phyloP scores from a whole-genome alignment of 2,329 filamentous ascomycete species.

The Rhynchosporium secalis region DNA sequence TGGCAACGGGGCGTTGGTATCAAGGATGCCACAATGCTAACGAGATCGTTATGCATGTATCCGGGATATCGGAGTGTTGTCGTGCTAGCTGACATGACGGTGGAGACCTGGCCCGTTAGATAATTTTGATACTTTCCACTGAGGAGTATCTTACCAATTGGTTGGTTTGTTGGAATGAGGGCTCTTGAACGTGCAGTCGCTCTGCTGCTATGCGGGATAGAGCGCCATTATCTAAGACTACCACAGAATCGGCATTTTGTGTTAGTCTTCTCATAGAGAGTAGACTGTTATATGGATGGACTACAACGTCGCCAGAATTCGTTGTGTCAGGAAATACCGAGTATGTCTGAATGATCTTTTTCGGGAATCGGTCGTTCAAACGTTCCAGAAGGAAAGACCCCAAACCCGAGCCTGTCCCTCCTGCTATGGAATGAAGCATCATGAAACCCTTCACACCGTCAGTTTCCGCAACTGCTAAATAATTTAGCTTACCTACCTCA shows the following conservation, averaged over 20 bases:
- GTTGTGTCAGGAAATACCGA: constrained; percentile 96
- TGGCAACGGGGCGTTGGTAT: constrained; percentile 96
- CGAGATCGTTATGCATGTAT: constrained; percentile 99
- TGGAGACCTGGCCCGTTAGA: constrained; percentile 67
- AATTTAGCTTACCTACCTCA: constrained; percentile 57
- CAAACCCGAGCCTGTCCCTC: constrained; percentile 92
- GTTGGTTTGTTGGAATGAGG: constrained; percentile 96
- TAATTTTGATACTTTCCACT: neutral
- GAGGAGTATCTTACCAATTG: constrained; percentile 65
- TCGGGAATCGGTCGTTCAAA: constrained; percentile 95
- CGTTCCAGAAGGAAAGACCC: constrained; percentile 93
- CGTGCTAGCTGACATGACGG: constrained; percentile 97
- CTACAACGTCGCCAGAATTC: constrained; percentile 84
- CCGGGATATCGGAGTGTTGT: constrained; percentile 95
- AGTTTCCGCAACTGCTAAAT: constrained; percentile 23
- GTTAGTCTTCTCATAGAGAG: constrained; percentile 87
- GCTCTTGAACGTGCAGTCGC: constrained; percentile 89
- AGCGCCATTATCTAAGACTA: constrained; percentile 94
- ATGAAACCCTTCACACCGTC: constrained; percentile 74
- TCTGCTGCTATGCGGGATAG: constrained; percentile 92
- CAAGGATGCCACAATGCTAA: constrained; percentile 91
- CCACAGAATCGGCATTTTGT: constrained; percentile 95
- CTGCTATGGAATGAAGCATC: constrained; percentile 97
- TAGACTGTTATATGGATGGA: constrained; percentile 97
- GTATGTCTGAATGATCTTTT: constrained; percentile 99